Conservation (phyloP, 2,329 filamentous ascomycete species). For the Cytospora mali region DNA sequence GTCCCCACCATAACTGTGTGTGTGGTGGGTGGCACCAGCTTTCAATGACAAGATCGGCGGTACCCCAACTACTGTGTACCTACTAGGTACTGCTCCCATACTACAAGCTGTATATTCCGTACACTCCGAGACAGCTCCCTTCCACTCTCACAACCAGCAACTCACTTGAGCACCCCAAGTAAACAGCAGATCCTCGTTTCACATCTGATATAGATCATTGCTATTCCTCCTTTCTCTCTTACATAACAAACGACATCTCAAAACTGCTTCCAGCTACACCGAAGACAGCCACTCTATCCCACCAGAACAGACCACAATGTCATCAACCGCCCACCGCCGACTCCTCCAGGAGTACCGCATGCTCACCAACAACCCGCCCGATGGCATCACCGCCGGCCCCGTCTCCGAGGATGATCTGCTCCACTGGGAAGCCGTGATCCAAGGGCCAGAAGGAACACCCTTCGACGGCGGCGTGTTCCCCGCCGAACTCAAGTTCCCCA, state of each 20-base stretch:
- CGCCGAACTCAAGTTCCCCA: constrained; percentile 91
- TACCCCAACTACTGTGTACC: not conserved
- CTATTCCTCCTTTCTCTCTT: too few relatives aligned
- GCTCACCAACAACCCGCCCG: constrained; percentile 92
- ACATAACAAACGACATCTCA: not conserved
- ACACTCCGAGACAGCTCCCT: not conserved
- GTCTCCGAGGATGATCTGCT: constrained; percentile 94
- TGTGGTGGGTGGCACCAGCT: not conserved
- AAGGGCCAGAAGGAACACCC: constrained; percentile 92
- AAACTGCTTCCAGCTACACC: too few relatives aligned
- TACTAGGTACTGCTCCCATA: not conserved
- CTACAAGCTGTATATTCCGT: not conserved
- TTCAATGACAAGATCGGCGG: not conserved
- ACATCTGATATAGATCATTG: not conserved
- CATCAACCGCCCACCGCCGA: constrained; percentile 68
- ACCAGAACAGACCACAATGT: constrained; percentile 52
- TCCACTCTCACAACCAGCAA: not conserved
- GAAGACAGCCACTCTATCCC: not conserved
- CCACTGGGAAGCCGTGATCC: constrained; percentile 93
- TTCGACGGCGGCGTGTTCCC: constrained; percentile 96
- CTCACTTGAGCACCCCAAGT: not conserved
- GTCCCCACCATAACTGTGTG: not conserved
- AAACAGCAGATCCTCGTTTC: not conserved
- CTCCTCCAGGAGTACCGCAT: constrained; percentile 96
- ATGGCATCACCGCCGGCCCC: constrained; percentile 94